Evolutionary conservation across 768 basidiomycete species (phyloP).

Genomic region (Aureoboletus auriporus): DNA sequence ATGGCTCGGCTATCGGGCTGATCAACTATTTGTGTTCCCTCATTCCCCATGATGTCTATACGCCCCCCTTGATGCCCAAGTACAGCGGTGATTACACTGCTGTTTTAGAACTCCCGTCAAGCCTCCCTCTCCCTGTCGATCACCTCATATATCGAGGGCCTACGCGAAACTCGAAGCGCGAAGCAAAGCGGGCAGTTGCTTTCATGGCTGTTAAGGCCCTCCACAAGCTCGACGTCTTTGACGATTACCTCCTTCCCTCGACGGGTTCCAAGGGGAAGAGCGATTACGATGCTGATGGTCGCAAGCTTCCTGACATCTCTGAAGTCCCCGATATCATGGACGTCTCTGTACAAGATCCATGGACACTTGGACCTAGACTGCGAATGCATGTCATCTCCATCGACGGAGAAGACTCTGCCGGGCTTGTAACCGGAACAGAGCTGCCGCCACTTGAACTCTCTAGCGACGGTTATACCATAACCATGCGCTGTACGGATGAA

Average conservation of each 20-base stretch:
- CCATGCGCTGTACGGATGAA: constrained; percentile 46
- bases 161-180: constrained; percentile 60
- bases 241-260: constrained; percentile 78
- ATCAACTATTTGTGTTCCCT: constrained; percentile 75
- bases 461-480: constrained; percentile 27
- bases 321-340: constrained; percentile 51
- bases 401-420: constrained; percentile 48
- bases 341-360: constrained; percentile 63
- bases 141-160: constrained; percentile 61
- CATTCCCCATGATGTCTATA: constrained; percentile 70
- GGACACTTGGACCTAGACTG: constrained; percentile 51
- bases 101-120: constrained; percentile 61
- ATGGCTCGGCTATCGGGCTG: constrained; percentile 67
- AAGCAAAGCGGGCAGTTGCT: constrained; percentile 79
- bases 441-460: constrained; percentile 47
- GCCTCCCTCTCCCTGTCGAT: constrained; percentile 54
- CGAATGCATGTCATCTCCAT: constrained; percentile 64
- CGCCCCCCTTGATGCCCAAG: constrained; percentile 52
- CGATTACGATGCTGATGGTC: constrained; percentile 52
- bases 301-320: constrained; percentile 38
- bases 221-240: constrained; percentile 68
- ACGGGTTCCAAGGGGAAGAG: constrained; percentile 46
- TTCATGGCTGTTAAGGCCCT: constrained; percentile 73
- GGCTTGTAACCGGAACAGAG: constrained; percentile 62
- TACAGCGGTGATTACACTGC: constrained; percentile 59